Evolutionary conservation across 805 yeast species (phyloP), one percentile per base, ranked within the genome.

Genomic region (Maudiozyma pseudohumilis): DNA sequence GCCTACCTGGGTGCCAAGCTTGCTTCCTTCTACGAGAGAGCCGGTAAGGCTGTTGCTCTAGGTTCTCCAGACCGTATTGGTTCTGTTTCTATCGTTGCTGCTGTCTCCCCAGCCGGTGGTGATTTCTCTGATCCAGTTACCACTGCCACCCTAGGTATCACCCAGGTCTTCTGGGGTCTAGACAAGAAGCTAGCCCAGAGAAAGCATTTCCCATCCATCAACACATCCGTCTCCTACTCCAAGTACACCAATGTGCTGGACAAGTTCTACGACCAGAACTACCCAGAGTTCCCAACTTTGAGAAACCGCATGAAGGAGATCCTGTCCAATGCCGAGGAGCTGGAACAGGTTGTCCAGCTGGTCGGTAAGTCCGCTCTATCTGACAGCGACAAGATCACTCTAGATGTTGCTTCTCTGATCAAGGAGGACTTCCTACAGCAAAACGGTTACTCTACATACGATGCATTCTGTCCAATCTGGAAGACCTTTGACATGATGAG

Each of bases 71-170:
- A 84, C 52, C 87, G 99, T 72, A 59, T 75, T 49, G 99, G 98
- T 45, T 89, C 98, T 22, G 99, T 92, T 46, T 92, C 98, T n/a
- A 92, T 92, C 65, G 92, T 92, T 56, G 99, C 98, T 43, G 99
- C 99, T 51, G 99, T 92, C 29, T 92, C 97, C 4, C 99, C 99
- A 50, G 97, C 98, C 40, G 99, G 99, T 78, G 99, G 99, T 80
- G 99, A 92, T 72, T 89, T 92, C 80, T 89, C 97, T 19, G 99
- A 92, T 69, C 99, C 99, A 32, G 99, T 92, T 52, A 92, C 99
- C 20, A 89, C 97, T 16, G 77, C 98, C 6, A 92, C 99, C 25
- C 76, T 92, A 58, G 97, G 96, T 82, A 92, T 92, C 53, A 92
- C 98, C n/a, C 99, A 92, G 71, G 99, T 92, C 37, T 92, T 92